phyloP scores from a whole-genome alignment of 176 grass and related monocot genomes.

The Oryza rufipogon region DNA sequence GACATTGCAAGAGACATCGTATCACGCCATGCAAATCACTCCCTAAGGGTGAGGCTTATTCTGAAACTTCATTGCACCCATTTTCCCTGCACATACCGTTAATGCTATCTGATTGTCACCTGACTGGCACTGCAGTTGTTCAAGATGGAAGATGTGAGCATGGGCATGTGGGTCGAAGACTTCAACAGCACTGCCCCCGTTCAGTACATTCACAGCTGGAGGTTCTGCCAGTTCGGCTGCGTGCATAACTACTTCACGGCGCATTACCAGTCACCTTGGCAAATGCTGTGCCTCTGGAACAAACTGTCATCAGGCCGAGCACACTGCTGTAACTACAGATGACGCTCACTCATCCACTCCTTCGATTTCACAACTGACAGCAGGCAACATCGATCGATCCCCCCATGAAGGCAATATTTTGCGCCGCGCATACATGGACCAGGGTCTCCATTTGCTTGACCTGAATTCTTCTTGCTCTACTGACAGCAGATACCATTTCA shows the following conservation, averaged over 20 bases:
- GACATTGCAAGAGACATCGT: conserved; percentile 63
- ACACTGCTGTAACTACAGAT: conserved; percentile 82
- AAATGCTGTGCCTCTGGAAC: conserved; percentile 85
- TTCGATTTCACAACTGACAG: not conserved
- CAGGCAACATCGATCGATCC: not conserved
- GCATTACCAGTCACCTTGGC: conserved; percentile 92
- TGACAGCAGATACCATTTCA: not conserved
- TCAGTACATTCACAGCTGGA: conserved; percentile 87
- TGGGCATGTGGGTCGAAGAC: conserved; percentile 97
- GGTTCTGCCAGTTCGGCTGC: conserved; percentile 87
- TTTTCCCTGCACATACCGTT: not conserved
- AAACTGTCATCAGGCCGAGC: conserved; percentile 58
- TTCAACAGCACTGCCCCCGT: conserved; percentile 59
- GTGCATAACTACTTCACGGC: conserved; percentile 76
- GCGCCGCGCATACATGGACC: not conserved
- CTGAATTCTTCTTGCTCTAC: not conserved
- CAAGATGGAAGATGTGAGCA: conserved; percentile 99
- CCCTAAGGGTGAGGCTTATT: conserved; percentile 54
- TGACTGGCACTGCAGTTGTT: conserved; percentile 67
- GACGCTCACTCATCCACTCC: not conserved
- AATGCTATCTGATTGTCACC: not conserved
- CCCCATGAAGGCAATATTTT: not conserved
- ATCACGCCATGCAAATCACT: conserved; percentile 61
- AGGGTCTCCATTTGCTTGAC: not conserved
- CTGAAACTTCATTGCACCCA: not conserved